phyloP scores from a whole-genome alignment of 139 green algal species.

The Helicosporidium sp. region DNA sequence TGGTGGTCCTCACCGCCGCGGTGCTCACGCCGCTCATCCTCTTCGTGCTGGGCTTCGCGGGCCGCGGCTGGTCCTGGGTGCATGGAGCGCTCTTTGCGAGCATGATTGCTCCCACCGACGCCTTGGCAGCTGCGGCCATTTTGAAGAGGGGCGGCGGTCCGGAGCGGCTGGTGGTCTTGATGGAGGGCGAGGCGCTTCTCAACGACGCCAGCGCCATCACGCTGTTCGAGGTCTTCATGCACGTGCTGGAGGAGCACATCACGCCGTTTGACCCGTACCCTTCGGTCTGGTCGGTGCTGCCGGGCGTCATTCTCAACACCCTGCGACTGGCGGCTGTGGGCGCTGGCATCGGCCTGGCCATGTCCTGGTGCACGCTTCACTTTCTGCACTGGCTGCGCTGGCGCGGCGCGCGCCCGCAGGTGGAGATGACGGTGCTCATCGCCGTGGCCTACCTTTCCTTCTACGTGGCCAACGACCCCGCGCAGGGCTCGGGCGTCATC shows the following conservation, averaged over 20 bases:
- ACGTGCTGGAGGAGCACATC: constrained; percentile 15
- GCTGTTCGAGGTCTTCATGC: constrained; percentile 57
- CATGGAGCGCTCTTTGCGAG: constrained; percentile 46
- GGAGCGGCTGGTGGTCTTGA: constrained; percentile 36
- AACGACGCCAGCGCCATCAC: constrained; percentile 64
- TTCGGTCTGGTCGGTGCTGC: constrained; percentile 13
- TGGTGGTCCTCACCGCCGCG: constrained; percentile 26
- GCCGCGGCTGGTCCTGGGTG: constrained; percentile 40
- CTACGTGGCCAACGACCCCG: constrained; percentile 44
- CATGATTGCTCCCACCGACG: constrained; percentile 61
- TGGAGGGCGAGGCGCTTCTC: constrained; percentile 69
- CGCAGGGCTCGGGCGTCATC: constrained; percentile 39
- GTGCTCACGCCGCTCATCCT: constrained; percentile 61
- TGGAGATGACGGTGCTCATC: constrained; percentile 47
- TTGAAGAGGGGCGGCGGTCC: constrained; percentile 49
- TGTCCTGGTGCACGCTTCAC: constrained; percentile 22
- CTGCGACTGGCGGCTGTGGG: constrained; percentile 25
- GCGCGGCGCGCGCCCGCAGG: constrained; percentile 14
- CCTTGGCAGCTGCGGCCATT: constrained; percentile 46
- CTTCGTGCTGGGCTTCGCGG: constrained; percentile 35
- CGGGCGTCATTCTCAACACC: constrained; percentile 11
- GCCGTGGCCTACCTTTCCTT: constrained; percentile 53
- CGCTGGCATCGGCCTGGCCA: constrained; percentile 29
- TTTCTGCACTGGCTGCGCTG: constrained; percentile 34
- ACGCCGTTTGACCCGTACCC: background rate